Conservation (phyloP, 192 early-diverging fungal species). For the Dissophora ornata region DNA sequence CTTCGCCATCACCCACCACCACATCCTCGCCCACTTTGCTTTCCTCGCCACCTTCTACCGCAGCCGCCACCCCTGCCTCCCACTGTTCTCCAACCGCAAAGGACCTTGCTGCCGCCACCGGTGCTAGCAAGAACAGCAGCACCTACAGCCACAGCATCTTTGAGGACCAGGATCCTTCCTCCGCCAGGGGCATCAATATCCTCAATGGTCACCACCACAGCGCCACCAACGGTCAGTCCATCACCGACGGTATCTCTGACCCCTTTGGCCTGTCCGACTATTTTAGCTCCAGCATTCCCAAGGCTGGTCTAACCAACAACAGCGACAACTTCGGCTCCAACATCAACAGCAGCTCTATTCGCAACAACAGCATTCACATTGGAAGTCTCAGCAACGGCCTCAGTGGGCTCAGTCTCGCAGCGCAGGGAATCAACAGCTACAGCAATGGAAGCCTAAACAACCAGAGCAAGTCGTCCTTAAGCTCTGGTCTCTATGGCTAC, state of each 20-base stretch:
- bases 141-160: conserved; percentile 36
- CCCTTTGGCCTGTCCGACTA: conserved; percentile 53
- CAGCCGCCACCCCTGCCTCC: conserved; percentile 35
- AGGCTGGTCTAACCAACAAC: conserved; percentile 23
- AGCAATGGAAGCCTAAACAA: conserved; percentile 12
- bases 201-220: conserved; percentile 13
- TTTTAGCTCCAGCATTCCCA: conserved; percentile 47
- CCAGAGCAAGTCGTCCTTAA: neutral
- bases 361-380: conserved; percentile 33
- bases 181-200: conserved; percentile 47
- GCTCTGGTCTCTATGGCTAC: conserved; percentile 1
- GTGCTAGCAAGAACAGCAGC: neutral
- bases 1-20: conserved; percentile 52
- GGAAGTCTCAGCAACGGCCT: conserved; percentile 40
- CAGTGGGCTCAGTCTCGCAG: conserved; percentile 31
- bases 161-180: conserved; percentile 28
- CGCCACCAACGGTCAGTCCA: neutral
- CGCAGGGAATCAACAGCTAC: conserved; percentile 14
- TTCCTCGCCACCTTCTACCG: conserved; percentile 50
- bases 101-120: conserved; percentile 7
- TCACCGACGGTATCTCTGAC: conserved; percentile 36
- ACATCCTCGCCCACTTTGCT: conserved; percentile 45
- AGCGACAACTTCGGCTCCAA: too few relatives aligned
- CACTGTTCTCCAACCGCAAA: conserved; percentile 53
- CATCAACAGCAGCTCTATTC: too few relatives aligned